Conservation (phyloP, 2,329 filamentous ascomycete species). For the Seiridium cupressi region DNA sequence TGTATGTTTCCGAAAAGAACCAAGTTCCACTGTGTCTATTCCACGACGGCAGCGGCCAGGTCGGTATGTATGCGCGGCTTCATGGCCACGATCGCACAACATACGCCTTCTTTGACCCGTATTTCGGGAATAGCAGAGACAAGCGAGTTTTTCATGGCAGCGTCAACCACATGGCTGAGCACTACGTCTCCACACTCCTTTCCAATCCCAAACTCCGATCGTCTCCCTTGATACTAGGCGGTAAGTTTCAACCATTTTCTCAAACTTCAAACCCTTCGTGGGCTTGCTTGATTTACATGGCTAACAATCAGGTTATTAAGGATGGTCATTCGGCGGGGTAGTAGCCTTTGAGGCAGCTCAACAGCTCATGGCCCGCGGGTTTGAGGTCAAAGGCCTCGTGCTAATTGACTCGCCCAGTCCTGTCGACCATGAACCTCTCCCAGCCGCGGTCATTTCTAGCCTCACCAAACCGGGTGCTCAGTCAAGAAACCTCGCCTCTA, state of each 20-base stretch:
- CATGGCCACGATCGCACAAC: slow-evolving; percentile 5
- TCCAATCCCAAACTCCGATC: neutral
- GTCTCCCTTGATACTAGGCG: slow-evolving; percentile 3
- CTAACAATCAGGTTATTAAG: slow-evolving; percentile 23
- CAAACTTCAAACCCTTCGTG: neutral
- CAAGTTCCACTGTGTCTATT: slow-evolving; percentile 6
- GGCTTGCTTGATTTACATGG: neutral
- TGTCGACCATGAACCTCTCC: slow-evolving; percentile 45
- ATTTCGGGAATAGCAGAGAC: slow-evolving; percentile 3
- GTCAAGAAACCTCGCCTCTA: neutral
- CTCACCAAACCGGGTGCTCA: neutral
- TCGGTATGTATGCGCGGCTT: slow-evolving; percentile 9
- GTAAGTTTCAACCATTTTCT: slow-evolving; percentile 1
- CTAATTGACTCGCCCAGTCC: slow-evolving; percentile 44
- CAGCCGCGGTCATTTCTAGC: slow-evolving; percentile 19
- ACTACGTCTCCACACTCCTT: slow-evolving; percentile 6
- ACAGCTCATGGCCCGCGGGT: slow-evolving; percentile 34
- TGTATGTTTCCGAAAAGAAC: neutral
- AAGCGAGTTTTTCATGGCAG: slow-evolving; percentile 1
- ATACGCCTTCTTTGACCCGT: slow-evolving; percentile 8
- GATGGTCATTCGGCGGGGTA: slow-evolving; percentile 61
- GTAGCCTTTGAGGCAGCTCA: slow-evolving; percentile 49
- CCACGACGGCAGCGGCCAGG: slow-evolving; percentile 10
- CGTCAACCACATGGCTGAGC: slow-evolving; percentile 12
- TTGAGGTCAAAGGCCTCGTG: slow-evolving; percentile 35